Base-by-base conservation (phyloP, 1,139 yeast species). In the Saccharomyces uvarum region DNA sequence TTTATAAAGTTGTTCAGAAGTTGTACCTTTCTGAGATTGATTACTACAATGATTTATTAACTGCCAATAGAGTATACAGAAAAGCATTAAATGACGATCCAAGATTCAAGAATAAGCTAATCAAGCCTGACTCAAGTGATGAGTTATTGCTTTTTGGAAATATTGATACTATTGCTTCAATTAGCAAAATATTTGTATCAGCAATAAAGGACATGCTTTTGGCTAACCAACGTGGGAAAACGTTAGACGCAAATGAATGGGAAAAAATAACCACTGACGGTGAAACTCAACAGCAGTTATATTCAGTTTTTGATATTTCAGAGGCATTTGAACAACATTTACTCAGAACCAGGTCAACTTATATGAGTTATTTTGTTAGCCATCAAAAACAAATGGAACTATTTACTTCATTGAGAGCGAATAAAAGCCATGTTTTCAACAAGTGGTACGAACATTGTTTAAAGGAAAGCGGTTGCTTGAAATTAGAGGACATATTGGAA, bases 101-200 rank as follows among this genome's bases (percentile, higher is more conserved):
- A 41, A 63, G 59, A 47, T 63, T 64, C 51, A 64, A 58, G 44
- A 57, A 65, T 50, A 65, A 63, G 21, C 50, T 72, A 2, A 38
- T 66, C 7, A 54, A 55, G 5, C 46, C 49, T 8, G 61, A 58
- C 26, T 53, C 65, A 0, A 58, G 58, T 14, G 73, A 71, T 27
- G 74, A 72, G 53, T 44, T 66, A 1, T 51, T 65, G 4, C 56
- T 74, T 3, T 73, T 74, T 61, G 74, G 75, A 2, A 73, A 73
- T 54, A 54, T 73, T 26, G 73, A 66, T 13, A 68, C 75, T 1
- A 67, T 74, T 6, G 53, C 67, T 4, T 70, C 72, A 1, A 57
- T 74, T 13, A 70, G 73, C 54, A 56, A 59, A 11, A 53, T 68
- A 5, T 63, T 73, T 16, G 47, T 64, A 4, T 60, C 61, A 6